Percentiles rank a stretch among this genome's conserved stretches.
These are phyloP conservation scores for Erodium chrysanthum DNA, from an alignment of 441 rosid species.

Conservation along the genomic window DNA sequence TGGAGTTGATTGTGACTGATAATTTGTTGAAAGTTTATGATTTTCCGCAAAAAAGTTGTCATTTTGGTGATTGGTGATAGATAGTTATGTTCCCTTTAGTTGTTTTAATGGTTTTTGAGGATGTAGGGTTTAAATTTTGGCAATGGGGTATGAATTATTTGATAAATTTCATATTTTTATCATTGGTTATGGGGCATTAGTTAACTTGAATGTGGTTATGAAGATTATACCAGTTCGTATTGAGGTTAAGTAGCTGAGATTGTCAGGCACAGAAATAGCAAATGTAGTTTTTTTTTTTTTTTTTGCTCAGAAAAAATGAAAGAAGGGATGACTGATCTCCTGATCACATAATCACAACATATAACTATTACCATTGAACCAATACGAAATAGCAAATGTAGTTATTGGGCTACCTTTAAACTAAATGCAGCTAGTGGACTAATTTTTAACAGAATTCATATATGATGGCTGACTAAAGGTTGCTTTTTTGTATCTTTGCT, in stretches of 20 bases:
- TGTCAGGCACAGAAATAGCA: background rate
- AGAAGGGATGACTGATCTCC: no score
- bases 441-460: background rate
- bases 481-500: background rate
- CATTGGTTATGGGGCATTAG: background rate
- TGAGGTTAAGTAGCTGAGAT: background rate
- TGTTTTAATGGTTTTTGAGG: slow-evolving; percentile 6
- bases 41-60: background rate
- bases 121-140: background rate
- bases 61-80: slow-evolving; percentile 8
- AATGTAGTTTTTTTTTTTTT: no score
- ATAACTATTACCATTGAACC: no score
- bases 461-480: background rate
- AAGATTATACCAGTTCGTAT: background rate
- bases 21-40: background rate
- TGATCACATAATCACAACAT: no score
- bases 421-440: background rate
- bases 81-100: background rate
- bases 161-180: slow-evolving; percentile 1
- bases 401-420: background rate
- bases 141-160: background rate
- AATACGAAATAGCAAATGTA: no score
- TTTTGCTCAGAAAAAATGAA: no score
- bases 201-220: background rate
- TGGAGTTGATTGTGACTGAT: slow-evolving; percentile 14